Evolutionary conservation across 1,284 basidiomycete species (phyloP).

Genomic region (Mycena citricolor): DNA sequence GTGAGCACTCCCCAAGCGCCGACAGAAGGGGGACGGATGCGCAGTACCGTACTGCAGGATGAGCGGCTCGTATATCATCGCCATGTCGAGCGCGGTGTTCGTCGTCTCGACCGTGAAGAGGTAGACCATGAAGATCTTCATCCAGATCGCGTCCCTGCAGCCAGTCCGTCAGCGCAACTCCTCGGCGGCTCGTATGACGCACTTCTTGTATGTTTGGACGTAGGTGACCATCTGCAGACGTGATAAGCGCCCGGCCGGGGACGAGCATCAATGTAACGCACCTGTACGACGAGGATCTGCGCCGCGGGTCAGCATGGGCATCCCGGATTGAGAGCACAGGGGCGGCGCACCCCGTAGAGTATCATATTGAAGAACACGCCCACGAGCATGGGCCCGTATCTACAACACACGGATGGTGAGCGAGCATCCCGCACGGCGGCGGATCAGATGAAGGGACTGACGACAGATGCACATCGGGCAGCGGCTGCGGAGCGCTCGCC

Average conservation of each 20-base stretch:
- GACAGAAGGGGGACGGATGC: not conserved
- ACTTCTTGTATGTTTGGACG: conserved; percentile 34
- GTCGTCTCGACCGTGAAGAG: conserved; percentile 43
- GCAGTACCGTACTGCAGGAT: conserved; percentile 41
- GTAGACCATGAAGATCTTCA: conserved; percentile 40
- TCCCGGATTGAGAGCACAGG: not conserved
- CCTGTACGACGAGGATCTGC: conserved; percentile 38
- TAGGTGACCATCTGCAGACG: conserved; percentile 34
- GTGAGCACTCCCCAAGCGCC: not conserved
- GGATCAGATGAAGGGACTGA: too few species aligned
- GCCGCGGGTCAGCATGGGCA: not conserved
- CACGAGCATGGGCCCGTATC: conserved; percentile 47
- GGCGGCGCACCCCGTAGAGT: conserved; percentile 41
- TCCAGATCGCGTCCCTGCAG: conserved; percentile 40
- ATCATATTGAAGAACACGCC: conserved; percentile 46
- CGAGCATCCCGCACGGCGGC: too few species aligned
- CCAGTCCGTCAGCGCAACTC: not conserved
- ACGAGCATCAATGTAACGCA: conserved; percentile 14
- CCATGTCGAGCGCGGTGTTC: conserved; percentile 43
- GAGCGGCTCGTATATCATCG: conserved; percentile 46
- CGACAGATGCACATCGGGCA: too few species aligned
- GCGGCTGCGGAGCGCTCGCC: too few species aligned
- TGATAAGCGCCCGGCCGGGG: conserved; percentile 1
- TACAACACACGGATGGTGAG: too few species aligned
- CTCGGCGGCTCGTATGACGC: conserved; percentile 18